Base-by-base conservation (phyloP, 2,329 filamentous ascomycete species). In the Trichophyton mentagrophytes region DNA sequence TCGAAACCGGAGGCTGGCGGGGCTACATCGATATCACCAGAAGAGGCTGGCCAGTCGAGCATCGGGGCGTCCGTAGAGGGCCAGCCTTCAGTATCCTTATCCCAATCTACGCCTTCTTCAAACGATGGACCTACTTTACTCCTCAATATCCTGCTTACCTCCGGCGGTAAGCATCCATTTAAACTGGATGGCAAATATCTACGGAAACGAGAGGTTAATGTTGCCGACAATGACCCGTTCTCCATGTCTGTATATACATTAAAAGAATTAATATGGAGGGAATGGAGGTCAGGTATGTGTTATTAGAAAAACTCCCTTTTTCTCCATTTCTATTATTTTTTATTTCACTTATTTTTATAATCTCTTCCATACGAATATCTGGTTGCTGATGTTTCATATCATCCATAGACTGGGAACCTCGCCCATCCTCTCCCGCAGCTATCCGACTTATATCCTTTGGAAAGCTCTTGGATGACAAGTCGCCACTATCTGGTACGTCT, bases 371-470 rank as follows among this genome's bases (percentile, higher is more conserved):
- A 15, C 40, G n/a, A 27, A 25, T 22, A 2, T 15, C 60, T 7
- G 20, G 27, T 20, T 13, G n/a, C 30, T 51, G 20, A 51, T 20
- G n/a, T 40, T 27, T 62, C 51, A 51, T 60, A 62, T 53, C 57
- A 56, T 62, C 51, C 51, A 56, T 67, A 79, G 83, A 96, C 71
- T 96, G 92, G 92, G 91, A 96, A 69, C 77, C 85, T 15, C 86
- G 88, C 69, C 92, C 92, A 1, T 84, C 87, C 27, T 93, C 89
- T 69, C 91, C 92, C 9, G 92, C 86, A 69, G 89, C 87, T 64
- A 97, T 97, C 77, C 82, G 92, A 58, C 76, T 97, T 68, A 96
- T 97, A 69, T 88, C 90, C 64, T 93, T 96, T 74, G 92, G 92
- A 58, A 90, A 92, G 71, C 78, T 96, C 72, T 77, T 96, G 66